Conservation (phyloP, 495 filamentous ascomycete species). For the Talaromyces trachyspermus region DNA sequence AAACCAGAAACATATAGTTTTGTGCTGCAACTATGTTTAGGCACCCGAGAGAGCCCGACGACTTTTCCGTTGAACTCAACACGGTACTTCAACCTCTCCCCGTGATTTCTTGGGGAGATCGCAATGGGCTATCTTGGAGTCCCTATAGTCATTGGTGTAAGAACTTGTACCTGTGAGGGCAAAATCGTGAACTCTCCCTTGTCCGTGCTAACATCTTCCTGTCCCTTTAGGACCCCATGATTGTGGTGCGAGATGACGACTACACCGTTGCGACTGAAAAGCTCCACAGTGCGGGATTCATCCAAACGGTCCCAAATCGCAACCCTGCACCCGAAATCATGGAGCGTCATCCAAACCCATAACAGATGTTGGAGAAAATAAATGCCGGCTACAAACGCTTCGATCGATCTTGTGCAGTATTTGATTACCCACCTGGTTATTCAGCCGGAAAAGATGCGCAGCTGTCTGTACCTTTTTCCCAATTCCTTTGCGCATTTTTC, state of each 20-base stretch:
- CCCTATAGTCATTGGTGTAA: conserved; percentile 15
- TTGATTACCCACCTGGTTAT: conserved; percentile 14
- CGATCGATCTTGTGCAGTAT: conserved; percentile 14
- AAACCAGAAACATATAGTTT: no score
- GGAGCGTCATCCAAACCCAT: conserved; percentile 13
- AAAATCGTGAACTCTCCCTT: conserved; percentile 3
- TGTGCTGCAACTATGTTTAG: neutral
- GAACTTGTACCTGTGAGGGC: conserved; percentile 4
- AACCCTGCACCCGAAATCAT: conserved; percentile 14
- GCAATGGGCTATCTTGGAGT: conserved; percentile 18
- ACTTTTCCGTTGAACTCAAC: conserved; percentile 10
- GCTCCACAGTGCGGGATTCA: conserved; percentile 16
- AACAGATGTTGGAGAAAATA: conserved; percentile 13
- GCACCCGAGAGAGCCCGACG: conserved; percentile 10
- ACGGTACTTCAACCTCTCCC: conserved; percentile 10
- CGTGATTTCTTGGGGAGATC: conserved; percentile 15
- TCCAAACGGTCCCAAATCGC: conserved; percentile 13
- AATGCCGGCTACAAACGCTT: conserved; percentile 17
- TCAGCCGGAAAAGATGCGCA: conserved; percentile 11
- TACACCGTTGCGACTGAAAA: conserved; percentile 13
- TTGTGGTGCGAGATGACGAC: conserved; percentile 20
- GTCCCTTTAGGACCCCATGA: conserved; percentile 11
- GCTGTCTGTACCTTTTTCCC: conserved; percentile 14
- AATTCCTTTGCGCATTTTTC: conserved; percentile 14
- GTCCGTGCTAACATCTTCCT: conserved; percentile 10